Base-by-base conservation (phyloP, 1,139 yeast genomes). In the Debaryomyces udenii region DNA sequence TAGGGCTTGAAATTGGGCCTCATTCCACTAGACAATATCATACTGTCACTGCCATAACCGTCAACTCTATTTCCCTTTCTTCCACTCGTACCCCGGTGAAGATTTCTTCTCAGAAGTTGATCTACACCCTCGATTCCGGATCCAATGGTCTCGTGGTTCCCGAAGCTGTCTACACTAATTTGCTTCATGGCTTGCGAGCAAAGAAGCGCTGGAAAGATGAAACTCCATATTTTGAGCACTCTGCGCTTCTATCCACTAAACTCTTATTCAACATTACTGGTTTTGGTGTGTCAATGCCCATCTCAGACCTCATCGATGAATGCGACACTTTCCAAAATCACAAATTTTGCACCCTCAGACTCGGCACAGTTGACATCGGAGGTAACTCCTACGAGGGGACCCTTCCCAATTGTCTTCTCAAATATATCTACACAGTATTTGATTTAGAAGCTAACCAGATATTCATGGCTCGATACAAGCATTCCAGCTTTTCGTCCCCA, bases 41-140 rank as follows among this genome's bases (percentile, higher is more conserved):
- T 37, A 42, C 48, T 18, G 48, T 45, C 3, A 42, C 53, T 3
- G 49, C 52, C 4, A 48, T 57, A 17, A 51, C 62, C 2, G 57
- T 56, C 9, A 54, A 57, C 38, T 31, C 45, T 4, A 38, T 55
- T 6, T 40, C 42, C 13, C 33, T 57, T 5, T 47, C 40, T 14
- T 48, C 41, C 16, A 28, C 23, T 3, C n/a, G 24, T 29, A 11
- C 9, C 27, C n/a, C 20, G 6, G 10, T 11, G 22, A 20, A 39
- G 2, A 45, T 59, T 16, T 53, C 60, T 0, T 39, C 41, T 34
- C 53, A 58, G 37, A 48, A 41, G 9, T 41, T 51, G 16, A 45
- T 51, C 13, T 57, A 52, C 41, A 48, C 48, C 27, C 46, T 60
- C 16, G 64, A 60, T 38, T 42, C 56, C 10, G 62, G 62, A 10